Percentiles rank a stretch among this genome's conserved stretches.
Conservation (phyloP, 306 rosid genomes). For the Quercus gilva region DNA sequence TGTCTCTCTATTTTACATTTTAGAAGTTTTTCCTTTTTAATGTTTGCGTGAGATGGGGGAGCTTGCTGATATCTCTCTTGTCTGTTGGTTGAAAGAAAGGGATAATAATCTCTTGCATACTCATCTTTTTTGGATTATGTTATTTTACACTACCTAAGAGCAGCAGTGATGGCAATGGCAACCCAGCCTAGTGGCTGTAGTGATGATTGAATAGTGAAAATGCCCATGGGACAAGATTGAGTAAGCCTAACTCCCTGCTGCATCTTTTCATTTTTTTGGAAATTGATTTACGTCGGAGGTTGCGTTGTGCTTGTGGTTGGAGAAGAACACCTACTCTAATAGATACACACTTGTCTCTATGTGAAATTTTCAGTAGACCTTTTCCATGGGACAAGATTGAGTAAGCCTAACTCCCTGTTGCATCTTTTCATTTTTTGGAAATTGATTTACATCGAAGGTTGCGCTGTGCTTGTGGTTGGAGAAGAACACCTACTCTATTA, state of each 20-base stretch:
- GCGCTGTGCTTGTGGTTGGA: not conserved
- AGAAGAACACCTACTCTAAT: not conserved
- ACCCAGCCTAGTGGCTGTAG: not conserved
- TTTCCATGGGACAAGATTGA: not conserved
- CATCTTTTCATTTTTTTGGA: not conserved
- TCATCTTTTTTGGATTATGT: not conserved
- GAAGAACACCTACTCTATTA: not conserved
- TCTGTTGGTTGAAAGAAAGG: not conserved
- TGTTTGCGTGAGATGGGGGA: not conserved
- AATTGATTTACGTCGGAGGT: not conserved
- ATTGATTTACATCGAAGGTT: not conserved
- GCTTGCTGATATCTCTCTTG: not conserved
- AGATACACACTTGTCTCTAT: not conserved
- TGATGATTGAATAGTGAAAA: not conserved
- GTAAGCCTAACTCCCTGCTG: not conserved
- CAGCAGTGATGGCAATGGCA: not conserved
- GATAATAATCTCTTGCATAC: not conserved
- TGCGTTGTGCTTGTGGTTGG: not conserved
- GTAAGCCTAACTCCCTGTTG: not conserved
- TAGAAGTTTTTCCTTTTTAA: not conserved
- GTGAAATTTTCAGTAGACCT: not conserved
- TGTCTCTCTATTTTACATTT: no score
- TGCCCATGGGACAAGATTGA: not conserved
- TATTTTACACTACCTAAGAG: not conserved
- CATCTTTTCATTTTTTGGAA: not conserved